Evolutionary conservation across 2,329 filamentous ascomycete species (phyloP).

Genomic region (Aureobasidium namibiae): DNA sequence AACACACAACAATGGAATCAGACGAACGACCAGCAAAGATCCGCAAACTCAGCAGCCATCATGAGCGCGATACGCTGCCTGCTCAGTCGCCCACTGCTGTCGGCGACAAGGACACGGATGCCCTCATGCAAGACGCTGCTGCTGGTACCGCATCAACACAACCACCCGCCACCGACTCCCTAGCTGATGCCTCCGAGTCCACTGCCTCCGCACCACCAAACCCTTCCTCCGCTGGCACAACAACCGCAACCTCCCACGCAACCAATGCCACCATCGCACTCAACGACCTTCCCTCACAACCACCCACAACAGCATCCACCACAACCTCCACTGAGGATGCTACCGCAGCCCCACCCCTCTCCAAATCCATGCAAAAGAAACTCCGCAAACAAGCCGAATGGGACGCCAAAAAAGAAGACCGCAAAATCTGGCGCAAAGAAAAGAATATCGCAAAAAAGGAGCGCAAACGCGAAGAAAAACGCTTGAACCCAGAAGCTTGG

Average conservation of each 20-base stretch:
- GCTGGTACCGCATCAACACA: not conserved
- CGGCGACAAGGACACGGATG: not conserved
- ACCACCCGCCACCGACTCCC: not conserved
- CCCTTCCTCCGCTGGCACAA: constrained; percentile 11
- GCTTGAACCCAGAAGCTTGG: constrained; percentile 15
- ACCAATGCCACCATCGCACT: not conserved
- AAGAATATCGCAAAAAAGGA: constrained; percentile 47
- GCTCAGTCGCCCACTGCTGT: not conserved
- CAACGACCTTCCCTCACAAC: not conserved
- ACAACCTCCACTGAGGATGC: not conserved
- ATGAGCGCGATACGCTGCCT: constrained; percentile 12
- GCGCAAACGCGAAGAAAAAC: constrained; percentile 26
- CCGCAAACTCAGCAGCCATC: constrained; percentile 42
- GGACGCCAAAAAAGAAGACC: constrained; percentile 59
- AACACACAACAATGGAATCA: constrained; percentile 37
- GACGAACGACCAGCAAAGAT: constrained; percentile 49
- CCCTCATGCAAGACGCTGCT: not conserved
- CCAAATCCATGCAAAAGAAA: constrained; percentile 83
- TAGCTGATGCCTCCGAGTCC: constrained; percentile 2
- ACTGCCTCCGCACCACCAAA: not conserved
- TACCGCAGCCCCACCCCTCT: constrained; percentile 40
- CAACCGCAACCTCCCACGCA: not conserved
- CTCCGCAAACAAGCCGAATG: constrained; percentile 62
- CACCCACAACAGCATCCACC: constrained; percentile 7
- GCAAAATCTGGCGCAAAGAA: constrained; percentile 51